Percentiles rank a stretch among this genome's conserved stretches.
phyloP scores from a whole-genome alignment of 2,329 filamentous ascomycete species.

The Fusarium keratoplasticum region DNA sequence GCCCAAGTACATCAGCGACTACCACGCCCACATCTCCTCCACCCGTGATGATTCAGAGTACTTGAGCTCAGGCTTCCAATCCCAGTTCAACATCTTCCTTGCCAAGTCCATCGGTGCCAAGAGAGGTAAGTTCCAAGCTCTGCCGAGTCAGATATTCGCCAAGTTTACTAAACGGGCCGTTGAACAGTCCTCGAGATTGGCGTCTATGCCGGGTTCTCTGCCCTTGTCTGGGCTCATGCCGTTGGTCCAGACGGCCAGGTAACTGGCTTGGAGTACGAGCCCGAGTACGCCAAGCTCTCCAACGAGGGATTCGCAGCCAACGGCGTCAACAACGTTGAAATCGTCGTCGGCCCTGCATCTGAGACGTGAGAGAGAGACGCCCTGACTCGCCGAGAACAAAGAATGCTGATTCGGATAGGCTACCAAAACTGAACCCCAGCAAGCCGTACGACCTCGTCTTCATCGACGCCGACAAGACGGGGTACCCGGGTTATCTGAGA shows the following conservation, averaged over 20 bases:
- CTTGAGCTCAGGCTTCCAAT: conserved; percentile 57
- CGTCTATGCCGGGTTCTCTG: conserved; percentile 62
- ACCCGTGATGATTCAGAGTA: conserved; percentile 48
- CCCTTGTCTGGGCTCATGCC: conserved; percentile 60
- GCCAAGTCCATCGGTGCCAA: conserved; percentile 56
- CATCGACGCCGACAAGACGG: conserved; percentile 65
- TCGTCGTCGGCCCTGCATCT: conserved; percentile 60
- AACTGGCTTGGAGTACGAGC: conserved; percentile 58
- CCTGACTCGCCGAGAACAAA: not conserved
- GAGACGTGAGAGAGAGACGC: conserved; percentile 54
- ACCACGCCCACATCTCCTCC: conserved; percentile 50
- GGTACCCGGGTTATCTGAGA: conserved; percentile 61
- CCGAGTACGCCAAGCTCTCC: conserved; percentile 57
- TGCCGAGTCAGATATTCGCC: not conserved
- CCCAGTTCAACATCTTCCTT: conserved; percentile 55
- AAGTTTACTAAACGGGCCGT: not conserved
- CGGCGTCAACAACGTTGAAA: conserved; percentile 58
- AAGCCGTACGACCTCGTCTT: conserved; percentile 65
- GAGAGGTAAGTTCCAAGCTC: conserved; percentile 44
- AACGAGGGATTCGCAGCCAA: conserved; percentile 53
- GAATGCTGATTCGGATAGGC: conserved; percentile 32
- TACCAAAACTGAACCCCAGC: conserved; percentile 43
- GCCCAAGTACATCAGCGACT: conserved; percentile 55
- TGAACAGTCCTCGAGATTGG: conserved; percentile 61
- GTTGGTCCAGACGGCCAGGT: conserved; percentile 58